Percentiles rank a stretch among this genome's conserved stretches.
Evolutionary conservation across 1,284 basidiomycete genomes (phyloP).

Genomic region (Leccinum laetum): DNA sequence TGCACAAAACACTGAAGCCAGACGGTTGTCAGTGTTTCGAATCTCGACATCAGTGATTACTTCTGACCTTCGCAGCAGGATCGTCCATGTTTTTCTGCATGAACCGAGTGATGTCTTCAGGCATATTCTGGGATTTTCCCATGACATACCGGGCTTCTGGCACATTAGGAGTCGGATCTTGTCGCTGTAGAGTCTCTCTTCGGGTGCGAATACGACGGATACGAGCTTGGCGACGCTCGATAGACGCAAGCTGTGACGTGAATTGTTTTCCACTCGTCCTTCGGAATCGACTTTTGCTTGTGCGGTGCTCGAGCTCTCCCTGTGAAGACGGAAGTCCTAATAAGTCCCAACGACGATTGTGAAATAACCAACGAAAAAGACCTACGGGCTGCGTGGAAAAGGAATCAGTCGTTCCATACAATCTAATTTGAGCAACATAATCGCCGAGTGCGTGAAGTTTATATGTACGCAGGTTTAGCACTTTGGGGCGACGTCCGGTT

Average conservation of each 20-base stretch:
- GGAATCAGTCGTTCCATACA: background rate
- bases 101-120: background rate
- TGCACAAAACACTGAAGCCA: too few species aligned
- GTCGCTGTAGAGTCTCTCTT: background rate
- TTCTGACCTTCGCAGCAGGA: background rate
- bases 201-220: background rate
- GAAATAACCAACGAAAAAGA: too few species aligned
- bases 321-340: too few species aligned
- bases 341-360: too few species aligned
- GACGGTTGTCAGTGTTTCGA: too few species aligned
- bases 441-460: background rate
- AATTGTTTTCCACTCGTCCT: accelerated
- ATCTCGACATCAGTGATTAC: too few species aligned
- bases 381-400: background rate
- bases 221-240: background rate
- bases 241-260: background rate
- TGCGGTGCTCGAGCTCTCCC: background rate
- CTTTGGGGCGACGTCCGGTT: background rate
- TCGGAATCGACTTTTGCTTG: background rate
- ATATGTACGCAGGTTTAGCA: background rate
- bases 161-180: background rate
- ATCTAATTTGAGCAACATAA: background rate
- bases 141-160: background rate
- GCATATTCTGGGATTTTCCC: background rate
- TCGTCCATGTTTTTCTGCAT: background rate